Percentiles rank a stretch among this genome's conserved stretches.
Conservation (phyloP, 1,284 basidiomycete genomes). For the Cryptococcus hybrid region DNA sequence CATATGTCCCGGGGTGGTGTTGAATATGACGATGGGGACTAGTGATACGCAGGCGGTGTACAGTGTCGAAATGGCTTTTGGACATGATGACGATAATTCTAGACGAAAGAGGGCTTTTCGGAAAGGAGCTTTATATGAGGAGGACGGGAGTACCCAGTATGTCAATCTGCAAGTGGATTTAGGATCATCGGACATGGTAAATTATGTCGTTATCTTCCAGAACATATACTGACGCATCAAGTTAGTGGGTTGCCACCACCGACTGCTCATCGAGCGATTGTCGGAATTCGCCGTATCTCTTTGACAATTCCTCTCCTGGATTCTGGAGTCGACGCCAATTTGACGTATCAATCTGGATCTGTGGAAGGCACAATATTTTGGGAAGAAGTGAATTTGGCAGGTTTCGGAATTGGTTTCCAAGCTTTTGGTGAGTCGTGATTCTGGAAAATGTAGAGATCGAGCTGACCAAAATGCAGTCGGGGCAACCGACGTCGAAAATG, state of each 20-base stretch:
- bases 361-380: conserved; percentile 46
- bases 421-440: conserved; percentile 35
- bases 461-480: conserved; percentile 21
- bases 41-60: conserved; percentile 39
- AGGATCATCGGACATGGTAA: conserved; percentile 48
- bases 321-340: conserved; percentile 25
- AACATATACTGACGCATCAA: not conserved
- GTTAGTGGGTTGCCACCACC: conserved; percentile 44
- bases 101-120: conserved; percentile 8
- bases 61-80: conserved; percentile 33
- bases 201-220: conserved; percentile 9
- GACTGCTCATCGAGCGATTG: conserved; percentile 39
- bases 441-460: not conserved
- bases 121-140: conserved; percentile 15
- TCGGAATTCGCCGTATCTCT: conserved; percentile 25
- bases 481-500: conserved; percentile 33
- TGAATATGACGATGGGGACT: conserved; percentile 35
- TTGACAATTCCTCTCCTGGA: conserved; percentile 38
- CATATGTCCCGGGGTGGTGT: conserved; percentile 35
- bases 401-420: conserved; percentile 47
- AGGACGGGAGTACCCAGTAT: conserved; percentile 28
- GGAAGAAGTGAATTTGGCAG: conserved; percentile 42
- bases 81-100: conserved; percentile 20
- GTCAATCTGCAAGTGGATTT: conserved; percentile 47
- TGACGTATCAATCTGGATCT: conserved; percentile 38